These are phyloP conservation scores for Epipyxis sp. DNA, from an alignment of 108 stramenopile genomes.

Conservation along the genomic window DNA sequence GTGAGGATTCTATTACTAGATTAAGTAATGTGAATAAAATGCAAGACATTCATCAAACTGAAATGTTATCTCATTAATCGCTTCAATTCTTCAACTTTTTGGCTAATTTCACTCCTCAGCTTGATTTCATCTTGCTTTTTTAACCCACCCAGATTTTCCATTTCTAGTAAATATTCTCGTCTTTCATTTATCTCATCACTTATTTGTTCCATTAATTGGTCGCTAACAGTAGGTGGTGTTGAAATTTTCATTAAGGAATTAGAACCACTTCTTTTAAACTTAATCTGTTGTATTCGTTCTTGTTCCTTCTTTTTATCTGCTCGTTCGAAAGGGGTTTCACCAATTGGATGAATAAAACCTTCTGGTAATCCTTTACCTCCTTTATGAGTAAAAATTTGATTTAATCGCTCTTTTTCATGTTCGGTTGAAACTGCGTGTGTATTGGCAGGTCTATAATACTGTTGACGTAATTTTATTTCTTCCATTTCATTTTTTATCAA, in stretches of 20 bases:
- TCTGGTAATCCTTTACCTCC: slow-evolving; percentile 27
- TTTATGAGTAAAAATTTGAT: slow-evolving; percentile 25
- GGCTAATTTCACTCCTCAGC: too few species aligned
- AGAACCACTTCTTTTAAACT: not conserved
- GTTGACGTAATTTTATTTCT: slow-evolving; percentile 20
- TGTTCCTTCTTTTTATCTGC: not conserved
- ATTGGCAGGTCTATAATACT: slow-evolving; percentile 28
- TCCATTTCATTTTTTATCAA: slow-evolving; percentile 13
- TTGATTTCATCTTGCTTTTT: too few species aligned
- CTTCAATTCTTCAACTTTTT: not conserved
- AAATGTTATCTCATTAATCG: not conserved
- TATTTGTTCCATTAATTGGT: slow-evolving; percentile 1
- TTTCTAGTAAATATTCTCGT: not conserved
- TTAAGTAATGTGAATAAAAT: too few species aligned
- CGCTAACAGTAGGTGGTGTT: not conserved
- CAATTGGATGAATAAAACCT: slow-evolving; percentile 15
- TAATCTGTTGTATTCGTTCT: slow-evolving; percentile 15
- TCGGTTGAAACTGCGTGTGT: not conserved
- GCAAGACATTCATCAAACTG: too few species aligned
- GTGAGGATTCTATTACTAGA: too few species aligned
- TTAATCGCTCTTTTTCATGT: slow-evolving; percentile 3
- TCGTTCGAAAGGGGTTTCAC: slow-evolving; percentile 21
- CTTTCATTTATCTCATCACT: not conserved
- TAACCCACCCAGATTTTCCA: slow-evolving; percentile 2
- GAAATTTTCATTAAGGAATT: not conserved